Conservation (phyloP, 2,329 filamentous ascomycete genomes). For the Pestalotiopsis sp. region DNA sequence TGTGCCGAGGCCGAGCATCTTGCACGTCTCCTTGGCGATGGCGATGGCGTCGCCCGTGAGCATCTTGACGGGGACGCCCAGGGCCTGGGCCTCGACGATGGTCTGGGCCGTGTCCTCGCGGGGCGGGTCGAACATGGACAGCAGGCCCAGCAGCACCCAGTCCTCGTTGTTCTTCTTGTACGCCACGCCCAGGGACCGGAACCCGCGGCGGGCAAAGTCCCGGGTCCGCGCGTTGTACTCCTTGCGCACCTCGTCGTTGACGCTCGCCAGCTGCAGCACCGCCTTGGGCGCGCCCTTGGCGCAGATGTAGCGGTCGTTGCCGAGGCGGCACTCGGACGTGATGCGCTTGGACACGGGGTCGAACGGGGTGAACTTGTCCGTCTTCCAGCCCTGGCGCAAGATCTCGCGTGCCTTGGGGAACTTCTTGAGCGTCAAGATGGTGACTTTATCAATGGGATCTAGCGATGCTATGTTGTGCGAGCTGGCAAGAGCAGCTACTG, state of each 20-base stretch:
- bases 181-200: slow-evolving; percentile 78
- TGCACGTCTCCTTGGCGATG: slow-evolving; percentile 81
- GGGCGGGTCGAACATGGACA: slow-evolving; percentile 79
- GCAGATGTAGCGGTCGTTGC: slow-evolving; percentile 71
- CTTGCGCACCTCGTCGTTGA: slow-evolving; percentile 64
- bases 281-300: slow-evolving; percentile 80
- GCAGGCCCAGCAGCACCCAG: slow-evolving; percentile 51
- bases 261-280: slow-evolving; percentile 70
- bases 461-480: slow-evolving; percentile 80
- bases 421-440: slow-evolving; percentile 73
- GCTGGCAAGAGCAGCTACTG: slow-evolving; percentile 74
- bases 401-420: slow-evolving; percentile 80
- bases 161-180: slow-evolving; percentile 76
- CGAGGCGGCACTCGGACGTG: slow-evolving; percentile 69
- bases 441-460: slow-evolving; percentile 80
- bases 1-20: slow-evolving; percentile 77
- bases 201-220: slow-evolving; percentile 78
- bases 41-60: slow-evolving; percentile 79
- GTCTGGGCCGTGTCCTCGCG: slow-evolving; percentile 80
- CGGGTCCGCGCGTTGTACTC: slow-evolving; percentile 74
- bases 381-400: slow-evolving; percentile 73
- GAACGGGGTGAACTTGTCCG: slow-evolving; percentile 77
- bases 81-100: slow-evolving; percentile 74
- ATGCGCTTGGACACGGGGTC: slow-evolving; percentile 82
- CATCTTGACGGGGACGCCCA: slow-evolving; percentile 74